Evolutionary conservation across 2,329 filamentous ascomycete genomes (phyloP).

Genomic region (Lasiodiplodia theobromae): DNA sequence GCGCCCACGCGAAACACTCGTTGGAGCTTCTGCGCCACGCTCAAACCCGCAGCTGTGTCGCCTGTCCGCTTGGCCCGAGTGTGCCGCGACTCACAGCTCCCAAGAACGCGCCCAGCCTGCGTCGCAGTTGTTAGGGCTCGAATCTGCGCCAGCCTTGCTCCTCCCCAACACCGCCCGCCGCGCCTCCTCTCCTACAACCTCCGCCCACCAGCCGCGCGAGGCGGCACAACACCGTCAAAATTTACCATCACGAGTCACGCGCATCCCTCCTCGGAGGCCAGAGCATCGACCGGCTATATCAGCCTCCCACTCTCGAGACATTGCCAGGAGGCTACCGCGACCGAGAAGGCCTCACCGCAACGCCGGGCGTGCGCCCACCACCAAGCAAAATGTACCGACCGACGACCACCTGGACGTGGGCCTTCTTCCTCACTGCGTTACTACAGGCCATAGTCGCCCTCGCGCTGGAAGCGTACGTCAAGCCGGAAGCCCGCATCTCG

Average conservation of each 20-base stretch:
- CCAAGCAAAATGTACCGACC: constrained; percentile 72
- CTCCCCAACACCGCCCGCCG: constrained; percentile 14
- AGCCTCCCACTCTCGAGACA: constrained; percentile 57
- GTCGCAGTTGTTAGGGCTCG: constrained; percentile 25
- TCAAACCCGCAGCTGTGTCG: constrained; percentile 24
- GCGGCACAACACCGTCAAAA: constrained; percentile 51
- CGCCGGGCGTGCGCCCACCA: constrained; percentile 42
- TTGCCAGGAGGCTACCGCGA: constrained; percentile 57
- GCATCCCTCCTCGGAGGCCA: constrained; percentile 67
- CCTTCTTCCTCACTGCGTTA: constrained; percentile 77
- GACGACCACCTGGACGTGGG: constrained; percentile 85
- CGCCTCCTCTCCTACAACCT: constrained; percentile 20
- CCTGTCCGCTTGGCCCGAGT: constrained; percentile 28
- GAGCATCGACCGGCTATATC: constrained; percentile 59
- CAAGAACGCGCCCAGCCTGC: constrained; percentile 18
- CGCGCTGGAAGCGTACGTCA: constrained; percentile 81
- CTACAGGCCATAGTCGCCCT: constrained; percentile 82
- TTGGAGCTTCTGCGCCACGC: constrained; percentile 29
- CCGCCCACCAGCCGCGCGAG: constrained; percentile 29
- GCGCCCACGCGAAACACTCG: constrained; percentile 29
- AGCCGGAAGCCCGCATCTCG: not conserved
- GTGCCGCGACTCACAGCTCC: constrained; percentile 25
- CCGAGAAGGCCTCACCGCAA: constrained; percentile 49
- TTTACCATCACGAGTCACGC: constrained; percentile 63
- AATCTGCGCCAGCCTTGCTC: constrained; percentile 10